Base-by-base conservation (phyloP, 768 basidiomycete species). In the Sarcodon aspratus region DNA sequence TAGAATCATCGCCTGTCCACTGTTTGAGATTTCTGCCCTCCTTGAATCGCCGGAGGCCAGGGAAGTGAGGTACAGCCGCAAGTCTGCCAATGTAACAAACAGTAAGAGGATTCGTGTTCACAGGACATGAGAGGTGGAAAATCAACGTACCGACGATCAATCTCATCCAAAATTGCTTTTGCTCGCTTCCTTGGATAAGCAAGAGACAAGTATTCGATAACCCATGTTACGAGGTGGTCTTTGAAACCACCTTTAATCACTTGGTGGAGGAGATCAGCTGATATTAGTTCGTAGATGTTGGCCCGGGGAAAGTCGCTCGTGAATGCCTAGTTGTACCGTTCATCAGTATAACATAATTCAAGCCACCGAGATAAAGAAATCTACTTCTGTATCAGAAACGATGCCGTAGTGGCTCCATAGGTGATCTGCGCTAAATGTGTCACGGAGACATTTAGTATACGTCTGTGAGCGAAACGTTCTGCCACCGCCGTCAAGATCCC, bases 161-260 rank as follows among this genome's bases (percentile, higher is more conserved):
- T n/a, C n/a, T n/a, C n/a, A n/a, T n/a, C n/a, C n/a, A n/a, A n/a
- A n/a, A n/a, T n/a, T n/a, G n/a, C n/a, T n/a, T n/a, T n/a, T n/a
- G n/a, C n/a, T 56, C 54, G n/a, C n/a, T n/a, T n/a, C n/a, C n/a
- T n/a, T n/a, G n/a, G n/a, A 52, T 61, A 27, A 1, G 6, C 15
- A 15, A 10, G 6, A 1, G 50, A 37, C 0, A 68, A 36, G 33
- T 63, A 69, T 3, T 57, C 51, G 0, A 18, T 48, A 0, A 67
- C 54, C 67, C 67, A 69, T 0, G 51, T 47, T 0, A 69, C 60
- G 0, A 69, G 48, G 36, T 69, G 65, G 35, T 69, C 66, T 17
- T 67, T 63, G 54, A 67, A 69, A 0, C 54, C 52, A 0, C 66
- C 65, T 36, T 65, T 67, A 45, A 65, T 55, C 66, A n/a, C n/a